phyloP scores from a whole-genome alignment of 2,329 filamentous ascomycete genomes.

The Colletotrichum nymphaeae region DNA sequence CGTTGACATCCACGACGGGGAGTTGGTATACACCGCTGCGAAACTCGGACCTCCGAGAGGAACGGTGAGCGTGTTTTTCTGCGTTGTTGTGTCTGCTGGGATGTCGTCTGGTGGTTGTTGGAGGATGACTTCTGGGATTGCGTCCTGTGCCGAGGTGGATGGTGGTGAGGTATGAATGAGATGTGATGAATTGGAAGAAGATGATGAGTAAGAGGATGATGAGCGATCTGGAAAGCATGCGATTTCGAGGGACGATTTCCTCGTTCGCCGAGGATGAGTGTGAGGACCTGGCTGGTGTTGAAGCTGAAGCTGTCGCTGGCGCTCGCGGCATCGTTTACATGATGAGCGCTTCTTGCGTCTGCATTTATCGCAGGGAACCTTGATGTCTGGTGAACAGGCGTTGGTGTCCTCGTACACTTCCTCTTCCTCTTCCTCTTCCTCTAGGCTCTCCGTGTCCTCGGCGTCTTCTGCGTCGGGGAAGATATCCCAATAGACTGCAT shows the following conservation, averaged over 20 bases:
- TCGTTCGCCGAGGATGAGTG: not conserved
- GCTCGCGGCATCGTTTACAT: constrained; percentile 3
- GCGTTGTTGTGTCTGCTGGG: not conserved
- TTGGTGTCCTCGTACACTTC: too few species aligned
- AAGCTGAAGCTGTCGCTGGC: not conserved
- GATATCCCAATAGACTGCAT: constrained; percentile 8
- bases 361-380: constrained; percentile 2
- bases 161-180: not conserved
- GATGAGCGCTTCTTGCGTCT: not conserved
- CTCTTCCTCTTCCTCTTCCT: not conserved
- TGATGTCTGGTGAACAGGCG: not conserved
- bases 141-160: not conserved
- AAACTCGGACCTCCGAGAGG: not conserved
- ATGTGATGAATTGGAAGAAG: not conserved
- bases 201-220: not conserved
- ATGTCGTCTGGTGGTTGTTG: not conserved
- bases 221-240: not conserved
- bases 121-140: constrained; percentile 8
- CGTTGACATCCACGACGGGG: constrained; percentile 31
- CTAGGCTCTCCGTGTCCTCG: not conserved
- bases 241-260: not conserved
- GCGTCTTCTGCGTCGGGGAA: not conserved
- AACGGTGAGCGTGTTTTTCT: not conserved
- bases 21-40: constrained; percentile 15
- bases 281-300: not conserved